These are phyloP conservation scores for Colletotrichum sp. DNA, from an alignment of 2,329 filamentous ascomycete genomes.

Conservation along the genomic window DNA sequence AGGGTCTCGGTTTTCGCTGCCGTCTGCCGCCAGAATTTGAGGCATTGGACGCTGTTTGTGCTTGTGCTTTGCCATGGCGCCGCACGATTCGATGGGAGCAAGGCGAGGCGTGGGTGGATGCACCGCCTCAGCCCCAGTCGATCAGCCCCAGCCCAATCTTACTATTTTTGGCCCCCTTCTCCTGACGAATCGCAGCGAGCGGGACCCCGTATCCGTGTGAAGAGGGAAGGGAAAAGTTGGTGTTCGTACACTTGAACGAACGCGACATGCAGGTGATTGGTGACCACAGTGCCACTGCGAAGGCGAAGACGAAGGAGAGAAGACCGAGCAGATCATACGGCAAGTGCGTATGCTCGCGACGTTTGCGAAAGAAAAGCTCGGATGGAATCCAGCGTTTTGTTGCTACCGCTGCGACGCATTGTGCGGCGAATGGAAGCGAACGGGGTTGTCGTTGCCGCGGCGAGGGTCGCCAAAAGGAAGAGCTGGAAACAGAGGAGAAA, in stretches of 20 bases:
- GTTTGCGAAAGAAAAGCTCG: not conserved
- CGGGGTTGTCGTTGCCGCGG: not conserved
- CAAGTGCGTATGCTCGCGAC: not conserved
- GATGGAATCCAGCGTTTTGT: not conserved
- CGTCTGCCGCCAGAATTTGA: not conserved
- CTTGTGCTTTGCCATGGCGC: not conserved
- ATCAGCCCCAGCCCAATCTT: constrained; percentile 22
- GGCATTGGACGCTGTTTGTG: not conserved
- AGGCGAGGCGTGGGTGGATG: constrained; percentile 3
- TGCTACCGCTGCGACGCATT: not conserved
- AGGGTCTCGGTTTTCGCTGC: not conserved
- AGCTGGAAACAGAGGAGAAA: not conserved
- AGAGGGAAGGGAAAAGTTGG: not conserved
- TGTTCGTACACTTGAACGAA: not conserved
- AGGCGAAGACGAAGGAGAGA: not conserved
- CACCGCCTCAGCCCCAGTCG: constrained; percentile 21
- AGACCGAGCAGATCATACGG: not conserved
- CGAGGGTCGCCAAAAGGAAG: not conserved
- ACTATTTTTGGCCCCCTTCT: constrained; percentile 20
- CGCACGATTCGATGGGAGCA: not conserved
- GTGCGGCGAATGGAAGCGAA: not conserved
- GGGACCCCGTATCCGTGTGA: not conserved
- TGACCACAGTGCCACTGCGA: not conserved
- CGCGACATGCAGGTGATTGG: not conserved
- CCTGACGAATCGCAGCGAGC: constrained; percentile 3